phyloP scores from a whole-genome alignment of 139 green algal genomes.

The Chlamydomonas schloesseri region DNA sequence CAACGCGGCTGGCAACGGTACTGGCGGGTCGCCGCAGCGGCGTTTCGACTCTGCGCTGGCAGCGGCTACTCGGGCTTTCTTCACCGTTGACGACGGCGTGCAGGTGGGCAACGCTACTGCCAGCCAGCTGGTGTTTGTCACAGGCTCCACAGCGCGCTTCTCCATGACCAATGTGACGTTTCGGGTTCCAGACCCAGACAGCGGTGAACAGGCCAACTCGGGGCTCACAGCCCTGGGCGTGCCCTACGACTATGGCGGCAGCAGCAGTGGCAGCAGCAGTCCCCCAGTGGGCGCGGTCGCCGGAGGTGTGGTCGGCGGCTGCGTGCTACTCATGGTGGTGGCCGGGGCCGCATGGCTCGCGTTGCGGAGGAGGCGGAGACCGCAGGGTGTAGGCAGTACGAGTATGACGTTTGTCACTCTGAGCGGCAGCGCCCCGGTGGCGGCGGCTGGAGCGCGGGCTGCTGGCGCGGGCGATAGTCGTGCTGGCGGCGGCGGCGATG shows the following conservation, averaged over 20 bases:
- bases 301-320: conserved; percentile 3
- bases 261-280: neutral
- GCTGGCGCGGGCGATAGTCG: no score
- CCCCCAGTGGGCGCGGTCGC: neutral
- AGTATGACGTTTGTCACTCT: no score
- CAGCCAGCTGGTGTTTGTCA: neutral
- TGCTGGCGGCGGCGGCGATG: no score
- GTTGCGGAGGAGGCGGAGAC: neutral
- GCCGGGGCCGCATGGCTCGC: neutral
- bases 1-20: neutral
- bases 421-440: no score
- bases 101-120: neutral
- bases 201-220: neutral
- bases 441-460: no score
- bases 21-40: neutral
- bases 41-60: neutral
- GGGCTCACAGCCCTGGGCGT: neutral
- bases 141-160: neutral
- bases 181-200: neutral
- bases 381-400: neutral
- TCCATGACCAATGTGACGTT: neutral
- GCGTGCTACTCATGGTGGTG: neutral
- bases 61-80: neutral
- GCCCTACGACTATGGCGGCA: neutral
- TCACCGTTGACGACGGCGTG: neutral